Conservation (phyloP, 176 grass and related monocot genomes). For the sorghum (Sorghum bicolor) region Sorghum_bicolor_NCBIv3 NC_012875.2:47960501-47961000, state of each 20-base stretch:
- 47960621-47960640: slow-evolving; percentile 17
- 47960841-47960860: slow-evolving; percentile 64
- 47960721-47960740: slow-evolving; percentile 4
- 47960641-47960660: slow-evolving; percentile 23
- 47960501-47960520: neutral
- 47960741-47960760: slow-evolving; percentile 61
- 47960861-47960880: slow-evolving; percentile 86
- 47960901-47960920: slow-evolving; percentile 63
- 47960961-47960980: slow-evolving; percentile 52
- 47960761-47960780: slow-evolving; percentile 77
- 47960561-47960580: neutral
- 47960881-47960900: slow-evolving; percentile 64
- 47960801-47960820: slow-evolving; percentile 60
- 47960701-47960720: slow-evolving; percentile 12
- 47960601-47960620: slow-evolving; percentile 9
- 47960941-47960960: slow-evolving; percentile 52
- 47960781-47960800: slow-evolving; percentile 42
- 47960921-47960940: slow-evolving; percentile 40
- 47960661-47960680: slow-evolving; percentile 32
- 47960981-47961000: slow-evolving; percentile 54
- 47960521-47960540: neutral
- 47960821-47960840: slow-evolving; percentile 71
- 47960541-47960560: neutral
- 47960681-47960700: slow-evolving; percentile 19
- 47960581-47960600: slow-evolving; percentile 5